phyloP scores from a whole-genome alignment of 164 flowering plant genomes.

The Aristolochia contorta region DNA sequence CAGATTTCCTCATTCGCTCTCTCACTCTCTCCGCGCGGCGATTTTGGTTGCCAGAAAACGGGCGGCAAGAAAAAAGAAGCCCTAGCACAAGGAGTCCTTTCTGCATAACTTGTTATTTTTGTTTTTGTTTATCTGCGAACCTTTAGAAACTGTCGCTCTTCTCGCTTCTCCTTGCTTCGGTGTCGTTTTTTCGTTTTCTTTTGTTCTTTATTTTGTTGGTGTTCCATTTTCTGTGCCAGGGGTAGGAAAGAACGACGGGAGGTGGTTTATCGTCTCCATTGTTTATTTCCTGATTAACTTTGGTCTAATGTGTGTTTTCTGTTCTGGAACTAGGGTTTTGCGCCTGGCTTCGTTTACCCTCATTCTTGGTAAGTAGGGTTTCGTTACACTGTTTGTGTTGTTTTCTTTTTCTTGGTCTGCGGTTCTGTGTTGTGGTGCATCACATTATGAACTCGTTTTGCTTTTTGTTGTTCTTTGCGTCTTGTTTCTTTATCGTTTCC shows the following conservation, averaged over 20 bases:
- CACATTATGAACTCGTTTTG: background rate
- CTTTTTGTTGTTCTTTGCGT: background rate
- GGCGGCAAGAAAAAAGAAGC: background rate
- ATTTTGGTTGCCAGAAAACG: background rate
- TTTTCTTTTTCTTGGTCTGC: slow-evolving; percentile 1
- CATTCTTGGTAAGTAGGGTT: background rate
- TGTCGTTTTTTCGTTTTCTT: background rate
- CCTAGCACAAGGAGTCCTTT: background rate
- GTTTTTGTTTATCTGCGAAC: background rate
- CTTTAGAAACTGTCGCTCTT: background rate
- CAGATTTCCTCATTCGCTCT: background rate
- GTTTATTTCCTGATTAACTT: slow-evolving; percentile 2
- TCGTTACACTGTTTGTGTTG: background rate
- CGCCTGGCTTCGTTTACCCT: background rate
- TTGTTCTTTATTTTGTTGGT: too few species aligned
- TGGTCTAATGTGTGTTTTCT: slow-evolving; percentile 18
- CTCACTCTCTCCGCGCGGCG: background rate
- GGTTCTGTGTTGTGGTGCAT: background rate
- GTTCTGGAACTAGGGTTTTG: slow-evolving; percentile 21
- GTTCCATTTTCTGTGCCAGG: too few species aligned
- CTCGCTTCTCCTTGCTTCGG: background rate
- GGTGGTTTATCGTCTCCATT: background rate
- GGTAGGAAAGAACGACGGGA: too few species aligned
- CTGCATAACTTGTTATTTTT: background rate
- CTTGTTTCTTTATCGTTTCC: background rate